phyloP scores from a whole-genome alignment of 495 filamentous ascomycete genomes.

The Trichoderma reesei region DNA sequence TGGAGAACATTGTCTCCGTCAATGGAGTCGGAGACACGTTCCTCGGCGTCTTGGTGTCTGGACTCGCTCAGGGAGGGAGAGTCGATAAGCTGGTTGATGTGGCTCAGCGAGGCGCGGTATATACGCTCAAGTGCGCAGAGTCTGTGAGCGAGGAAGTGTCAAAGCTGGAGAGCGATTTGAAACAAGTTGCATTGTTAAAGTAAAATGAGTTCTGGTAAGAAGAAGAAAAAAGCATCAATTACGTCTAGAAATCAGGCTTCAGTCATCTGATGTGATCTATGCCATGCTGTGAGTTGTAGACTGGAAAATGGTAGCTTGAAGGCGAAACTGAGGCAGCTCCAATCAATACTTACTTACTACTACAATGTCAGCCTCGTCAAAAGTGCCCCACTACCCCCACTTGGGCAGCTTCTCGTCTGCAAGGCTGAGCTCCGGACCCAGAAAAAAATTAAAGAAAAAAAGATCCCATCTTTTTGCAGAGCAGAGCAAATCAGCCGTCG shows the following conservation, averaged over 20 bases:
- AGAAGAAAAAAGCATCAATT: not conserved
- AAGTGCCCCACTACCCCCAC: not conserved
- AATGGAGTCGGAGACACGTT: slow-evolving; percentile 95
- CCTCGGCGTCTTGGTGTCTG: slow-evolving; percentile 68
- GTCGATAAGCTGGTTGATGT: slow-evolving; percentile 42
- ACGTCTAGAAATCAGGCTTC: not conserved
- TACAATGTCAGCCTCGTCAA: not conserved
- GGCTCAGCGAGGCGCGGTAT: slow-evolving; percentile 66
- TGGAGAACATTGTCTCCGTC: slow-evolving; percentile 70
- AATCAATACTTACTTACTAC: too few species aligned
- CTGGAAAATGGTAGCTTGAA: not conserved
- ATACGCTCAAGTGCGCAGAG: slow-evolving; percentile 63
- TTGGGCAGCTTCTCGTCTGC: not conserved
- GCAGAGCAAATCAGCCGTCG: not conserved
- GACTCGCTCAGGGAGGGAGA: slow-evolving; percentile 39
- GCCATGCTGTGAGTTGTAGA: not conserved
- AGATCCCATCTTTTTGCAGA: not conserved
- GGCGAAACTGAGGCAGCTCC: not conserved
- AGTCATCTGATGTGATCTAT: not conserved
- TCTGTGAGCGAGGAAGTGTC: slow-evolving; percentile 50
- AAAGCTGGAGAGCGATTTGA: slow-evolving; percentile 26
- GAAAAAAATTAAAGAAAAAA: slow-evolving; percentile 11
- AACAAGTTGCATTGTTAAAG: slow-evolving; percentile 13
- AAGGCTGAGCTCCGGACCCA: slow-evolving; percentile 10
- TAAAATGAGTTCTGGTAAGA: not conserved